Conservation (phyloP, 306 rosid genomes). For the Begonia peltatifolia region DNA sequence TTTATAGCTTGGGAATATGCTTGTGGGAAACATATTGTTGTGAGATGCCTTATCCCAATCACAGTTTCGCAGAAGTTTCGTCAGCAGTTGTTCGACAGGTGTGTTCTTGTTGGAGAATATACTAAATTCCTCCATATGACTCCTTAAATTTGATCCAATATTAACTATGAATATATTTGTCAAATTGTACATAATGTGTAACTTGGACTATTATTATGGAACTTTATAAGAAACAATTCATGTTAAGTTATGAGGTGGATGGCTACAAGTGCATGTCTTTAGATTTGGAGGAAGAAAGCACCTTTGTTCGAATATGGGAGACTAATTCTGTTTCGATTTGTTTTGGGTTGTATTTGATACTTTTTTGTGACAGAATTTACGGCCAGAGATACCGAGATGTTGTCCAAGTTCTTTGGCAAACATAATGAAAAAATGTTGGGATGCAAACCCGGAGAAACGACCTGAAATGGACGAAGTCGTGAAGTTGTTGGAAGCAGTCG, state of each 20-base stretch:
- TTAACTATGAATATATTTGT: not conserved
- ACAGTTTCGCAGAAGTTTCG: constrained; percentile 61
- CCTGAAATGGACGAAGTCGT: constrained; percentile 76
- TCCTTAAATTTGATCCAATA: not conserved
- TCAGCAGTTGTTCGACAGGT: constrained; percentile 75
- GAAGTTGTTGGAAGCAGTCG: constrained; percentile 55
- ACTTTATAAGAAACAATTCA: no score
- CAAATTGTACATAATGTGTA: not conserved
- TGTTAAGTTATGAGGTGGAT: no score
- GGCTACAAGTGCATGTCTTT: no score
- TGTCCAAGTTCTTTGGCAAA: constrained; percentile 46
- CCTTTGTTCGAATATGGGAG: no score
- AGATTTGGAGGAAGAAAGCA: no score
- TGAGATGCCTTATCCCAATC: constrained; percentile 76
- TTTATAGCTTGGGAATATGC: constrained; percentile 84
- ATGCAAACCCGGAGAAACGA: constrained; percentile 55
- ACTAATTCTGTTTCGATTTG: not conserved
- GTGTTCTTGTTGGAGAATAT: constrained; percentile 4
- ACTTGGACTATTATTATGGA: no score
- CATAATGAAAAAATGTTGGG: constrained; percentile 76
- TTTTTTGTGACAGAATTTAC: constrained; percentile 38
- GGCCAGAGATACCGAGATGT: constrained; percentile 75
- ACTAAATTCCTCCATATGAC: not conserved
- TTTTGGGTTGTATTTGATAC: not conserved
- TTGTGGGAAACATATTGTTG: constrained; percentile 90